phyloP scores from a whole-genome alignment of 306 rosid genomes.

The Medicago ruthenica region DNA sequence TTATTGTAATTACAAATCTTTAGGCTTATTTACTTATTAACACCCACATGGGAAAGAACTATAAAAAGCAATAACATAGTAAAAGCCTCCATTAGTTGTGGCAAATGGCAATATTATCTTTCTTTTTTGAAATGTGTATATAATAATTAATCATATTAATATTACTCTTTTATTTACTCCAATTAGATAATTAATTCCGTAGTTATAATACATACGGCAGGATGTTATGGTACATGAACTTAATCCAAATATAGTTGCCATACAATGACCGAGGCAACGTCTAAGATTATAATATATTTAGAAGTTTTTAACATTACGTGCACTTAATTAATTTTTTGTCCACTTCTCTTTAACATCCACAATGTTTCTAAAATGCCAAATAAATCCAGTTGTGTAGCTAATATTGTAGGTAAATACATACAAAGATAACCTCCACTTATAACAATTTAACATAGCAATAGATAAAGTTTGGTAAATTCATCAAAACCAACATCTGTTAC shows the following conservation, averaged over 20 bases:
- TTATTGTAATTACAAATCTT: background rate
- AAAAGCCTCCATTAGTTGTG: slow-evolving; percentile 18
- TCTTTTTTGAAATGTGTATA: background rate
- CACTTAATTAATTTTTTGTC: background rate
- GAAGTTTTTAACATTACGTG: background rate
- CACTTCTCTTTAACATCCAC: slow-evolving; percentile 9
- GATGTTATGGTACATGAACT: background rate
- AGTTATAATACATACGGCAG: background rate
- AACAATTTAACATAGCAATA: slow-evolving; percentile 24
- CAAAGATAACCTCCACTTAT: slow-evolving; percentile 6
- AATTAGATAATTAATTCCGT: background rate
- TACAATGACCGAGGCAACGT: background rate
- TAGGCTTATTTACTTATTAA: background rate
- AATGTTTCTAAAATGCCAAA: slow-evolving; percentile 26
- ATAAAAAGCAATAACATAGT: slow-evolving; percentile 8
- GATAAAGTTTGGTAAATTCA: slow-evolving; percentile 14
- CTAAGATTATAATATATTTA: slow-evolving; percentile 1
- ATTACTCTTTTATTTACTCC: background rate
- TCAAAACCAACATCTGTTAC: slow-evolving; percentile 24
- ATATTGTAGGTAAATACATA: slow-evolving; percentile 8
- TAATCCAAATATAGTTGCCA: slow-evolving; percentile 16
- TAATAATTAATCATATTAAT: slow-evolving; percentile 26
- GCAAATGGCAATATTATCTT: background rate
- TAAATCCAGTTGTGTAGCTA: slow-evolving; percentile 11
- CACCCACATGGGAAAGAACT: slow-evolving; percentile 23